phyloP scores from a whole-genome alignment of 1,284 basidiomycete species.

The Pseudozyma sp. region DNA sequence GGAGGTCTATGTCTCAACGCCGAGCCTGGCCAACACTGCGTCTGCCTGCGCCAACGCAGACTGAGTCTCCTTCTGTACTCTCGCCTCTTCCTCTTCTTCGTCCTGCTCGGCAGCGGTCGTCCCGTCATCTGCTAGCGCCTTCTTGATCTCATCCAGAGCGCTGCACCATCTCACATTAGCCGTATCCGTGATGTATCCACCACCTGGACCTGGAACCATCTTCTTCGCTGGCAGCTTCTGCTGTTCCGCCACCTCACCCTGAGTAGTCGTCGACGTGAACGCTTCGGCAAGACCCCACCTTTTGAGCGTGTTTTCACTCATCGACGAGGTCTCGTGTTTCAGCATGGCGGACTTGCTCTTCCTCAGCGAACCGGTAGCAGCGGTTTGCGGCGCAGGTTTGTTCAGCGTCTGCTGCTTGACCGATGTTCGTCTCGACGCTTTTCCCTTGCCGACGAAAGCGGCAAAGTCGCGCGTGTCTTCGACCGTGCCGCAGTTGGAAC shows the following conservation, averaged over 20 bases:
- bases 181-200: constrained; percentile 59
- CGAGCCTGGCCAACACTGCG: constrained; percentile 25
- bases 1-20: constrained; percentile 23
- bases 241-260: background rate
- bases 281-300: constrained; percentile 45
- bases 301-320: constrained; percentile 37
- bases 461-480: constrained; percentile 36
- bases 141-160: constrained; percentile 60
- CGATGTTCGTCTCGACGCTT: constrained; percentile 28
- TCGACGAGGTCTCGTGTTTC: constrained; percentile 8
- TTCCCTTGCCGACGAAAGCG: constrained; percentile 38
- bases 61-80: constrained; percentile 22
- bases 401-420: constrained; percentile 28
- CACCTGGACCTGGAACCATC: constrained; percentile 58
- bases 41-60: constrained; percentile 21
- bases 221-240: constrained; percentile 32
- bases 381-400: constrained; percentile 3
- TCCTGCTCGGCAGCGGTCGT: constrained; percentile 6
- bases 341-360: constrained; percentile 14
- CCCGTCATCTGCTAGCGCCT: constrained; percentile 37
- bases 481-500: constrained; percentile 23
- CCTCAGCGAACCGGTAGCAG: constrained; percentile 19
- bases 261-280: constrained; percentile 22
- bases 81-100: constrained; percentile 7
- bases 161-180: constrained; percentile 59